Percentiles rank a stretch among this genome's conserved stretches.
Evolutionary conservation across 2,329 filamentous ascomycete species (phyloP).

Genomic region (Orbilia oligospora): DNA sequence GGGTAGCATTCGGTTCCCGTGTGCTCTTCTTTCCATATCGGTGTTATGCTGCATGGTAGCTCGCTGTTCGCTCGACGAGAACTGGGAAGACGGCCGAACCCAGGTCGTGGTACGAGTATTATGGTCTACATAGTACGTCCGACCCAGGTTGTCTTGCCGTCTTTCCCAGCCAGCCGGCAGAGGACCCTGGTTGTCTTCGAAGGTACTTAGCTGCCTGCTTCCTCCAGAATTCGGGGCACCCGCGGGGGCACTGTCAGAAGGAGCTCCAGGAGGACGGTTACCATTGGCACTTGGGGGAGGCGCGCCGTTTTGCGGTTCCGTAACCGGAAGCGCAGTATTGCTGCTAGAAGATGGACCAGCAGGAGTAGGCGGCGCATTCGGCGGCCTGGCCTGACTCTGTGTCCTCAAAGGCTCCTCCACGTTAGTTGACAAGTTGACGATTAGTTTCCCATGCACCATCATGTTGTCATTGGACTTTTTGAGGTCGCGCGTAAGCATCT

Average conservation of each 20-base stretch:
- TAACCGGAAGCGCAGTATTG: conserved; percentile 62
- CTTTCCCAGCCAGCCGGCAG: conserved; percentile 95
- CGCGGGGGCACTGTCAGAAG: conserved; percentile 67
- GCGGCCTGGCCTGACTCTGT: conserved; percentile 41
- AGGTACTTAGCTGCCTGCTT: conserved; percentile 81
- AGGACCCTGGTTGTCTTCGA: conserved; percentile 95
- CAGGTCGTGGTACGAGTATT: conserved; percentile 97
- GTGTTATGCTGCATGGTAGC: conserved; percentile 89
- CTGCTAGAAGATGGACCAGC: conserved; percentile 64
- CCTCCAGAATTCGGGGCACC: conserved; percentile 67
- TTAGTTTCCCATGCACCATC: conserved; percentile 96
- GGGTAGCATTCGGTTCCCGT: conserved; percentile 94
- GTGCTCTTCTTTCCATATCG: conserved; percentile 89
- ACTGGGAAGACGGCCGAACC: conserved; percentile 86
- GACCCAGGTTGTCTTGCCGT: conserved; percentile 91
- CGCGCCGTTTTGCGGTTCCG: conserved; percentile 67
- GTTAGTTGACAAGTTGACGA: conserved; percentile 95
- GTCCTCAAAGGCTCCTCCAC: conserved; percentile 77
- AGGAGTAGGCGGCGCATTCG: conserved; percentile 40
- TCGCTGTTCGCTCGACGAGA: conserved; percentile 81
- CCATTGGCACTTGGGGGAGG: conserved; percentile 68
- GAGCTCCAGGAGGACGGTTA: conserved; percentile 65
- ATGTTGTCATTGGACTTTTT: conserved; percentile 99
- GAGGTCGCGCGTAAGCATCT: conserved; percentile 97
- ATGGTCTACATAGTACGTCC: conserved; percentile 98